A percentile compares a stretch with the other conserved stretches of the same genome.
These are phyloP conservation scores for Rhizophagus sp. DNA, from an alignment of 192 early-diverging fungal genomes.

Conservation along the genomic window DNA sequence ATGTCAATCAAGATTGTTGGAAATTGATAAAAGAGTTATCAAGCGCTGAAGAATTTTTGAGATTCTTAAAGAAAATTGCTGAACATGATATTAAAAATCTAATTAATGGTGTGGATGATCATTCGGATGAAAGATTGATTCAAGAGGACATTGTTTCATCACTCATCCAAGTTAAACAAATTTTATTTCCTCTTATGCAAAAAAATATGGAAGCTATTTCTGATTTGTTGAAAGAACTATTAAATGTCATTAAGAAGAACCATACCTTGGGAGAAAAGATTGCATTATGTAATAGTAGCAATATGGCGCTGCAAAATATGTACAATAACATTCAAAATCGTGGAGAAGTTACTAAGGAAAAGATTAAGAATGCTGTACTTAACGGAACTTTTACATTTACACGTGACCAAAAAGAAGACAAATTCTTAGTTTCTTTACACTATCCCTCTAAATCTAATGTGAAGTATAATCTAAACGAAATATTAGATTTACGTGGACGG, in stretches of 20 bases:
- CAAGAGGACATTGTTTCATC: slow-evolving; percentile 29
- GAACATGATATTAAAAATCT: slow-evolving; percentile 30
- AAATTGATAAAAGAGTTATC: slow-evolving; percentile 2
- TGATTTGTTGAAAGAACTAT: slow-evolving; percentile 10
- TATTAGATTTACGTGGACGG: slow-evolving; percentile 32
- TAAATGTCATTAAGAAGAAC: background rate
- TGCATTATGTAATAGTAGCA: slow-evolving; percentile 22
- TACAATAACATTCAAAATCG: slow-evolving; percentile 17
- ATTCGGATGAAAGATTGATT: slow-evolving; percentile 27
- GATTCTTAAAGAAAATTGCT: background rate
- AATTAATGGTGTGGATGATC: slow-evolving; percentile 32
- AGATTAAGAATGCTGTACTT: slow-evolving; percentile 18
- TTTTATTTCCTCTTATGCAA: slow-evolving; percentile 1
- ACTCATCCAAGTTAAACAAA: slow-evolving; percentile 31
- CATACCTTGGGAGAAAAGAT: slow-evolving; percentile 1
- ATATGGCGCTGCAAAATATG: slow-evolving; percentile 27
- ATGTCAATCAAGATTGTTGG: background rate
- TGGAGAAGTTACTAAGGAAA: background rate
- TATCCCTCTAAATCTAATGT: background rate
- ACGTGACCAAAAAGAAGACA: background rate
- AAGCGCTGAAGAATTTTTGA: background rate
- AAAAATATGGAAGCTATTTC: background rate
- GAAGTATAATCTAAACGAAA: slow-evolving; percentile 19
- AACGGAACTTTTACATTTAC: slow-evolving; percentile 26
- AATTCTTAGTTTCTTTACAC: slow-evolving; percentile 15